Percentiles rank a stretch among this genome's conserved stretches.
Conservation (phyloP, 495 filamentous ascomycete genomes). For the Talaromyces nanjingensis region DNA sequence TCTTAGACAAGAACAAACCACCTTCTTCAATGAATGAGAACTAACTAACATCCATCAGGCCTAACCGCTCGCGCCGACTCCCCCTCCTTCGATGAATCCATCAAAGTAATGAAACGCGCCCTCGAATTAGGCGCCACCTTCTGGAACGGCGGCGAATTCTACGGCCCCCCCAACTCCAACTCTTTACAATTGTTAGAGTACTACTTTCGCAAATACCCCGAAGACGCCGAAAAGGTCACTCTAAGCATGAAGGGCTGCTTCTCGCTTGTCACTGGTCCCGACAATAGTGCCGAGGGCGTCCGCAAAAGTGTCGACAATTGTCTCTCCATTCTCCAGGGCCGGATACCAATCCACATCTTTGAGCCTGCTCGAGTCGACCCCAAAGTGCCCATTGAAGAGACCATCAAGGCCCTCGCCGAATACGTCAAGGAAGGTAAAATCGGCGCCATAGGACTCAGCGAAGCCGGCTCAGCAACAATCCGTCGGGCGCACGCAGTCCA, state of each 20-base stretch:
- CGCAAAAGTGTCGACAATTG: slow-evolving; percentile 51
- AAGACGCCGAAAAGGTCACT: slow-evolving; percentile 40
- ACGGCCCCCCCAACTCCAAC: slow-evolving; percentile 55
- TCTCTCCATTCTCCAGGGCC: slow-evolving; percentile 30
- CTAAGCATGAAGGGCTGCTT: slow-evolving; percentile 39
- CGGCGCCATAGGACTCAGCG: slow-evolving; percentile 50
- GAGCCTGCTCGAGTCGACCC: slow-evolving; percentile 58
- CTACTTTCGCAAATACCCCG: slow-evolving; percentile 44
- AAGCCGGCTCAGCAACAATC: slow-evolving; percentile 46
- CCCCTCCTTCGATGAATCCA: slow-evolving; percentile 44
- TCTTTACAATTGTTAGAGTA: slow-evolving; percentile 35
- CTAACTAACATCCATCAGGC: slow-evolving; percentile 26
- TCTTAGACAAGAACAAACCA: background rate
- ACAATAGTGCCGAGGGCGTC: slow-evolving; percentile 45
- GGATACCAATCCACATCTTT: slow-evolving; percentile 65
- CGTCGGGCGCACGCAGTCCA: slow-evolving; percentile 52
- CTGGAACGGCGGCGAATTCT: slow-evolving; percentile 67
- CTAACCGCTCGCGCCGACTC: slow-evolving; percentile 54
- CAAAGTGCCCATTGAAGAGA: slow-evolving; percentile 43
- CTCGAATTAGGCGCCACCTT: slow-evolving; percentile 50
- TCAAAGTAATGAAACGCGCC: slow-evolving; percentile 53
- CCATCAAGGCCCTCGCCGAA: slow-evolving; percentile 33
- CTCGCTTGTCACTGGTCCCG: slow-evolving; percentile 19
- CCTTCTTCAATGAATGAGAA: background rate
- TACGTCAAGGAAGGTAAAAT: slow-evolving; percentile 49